Base-by-base conservation (phyloP, 768 basidiomycete genomes). In the Amanita rubescens region DNA sequence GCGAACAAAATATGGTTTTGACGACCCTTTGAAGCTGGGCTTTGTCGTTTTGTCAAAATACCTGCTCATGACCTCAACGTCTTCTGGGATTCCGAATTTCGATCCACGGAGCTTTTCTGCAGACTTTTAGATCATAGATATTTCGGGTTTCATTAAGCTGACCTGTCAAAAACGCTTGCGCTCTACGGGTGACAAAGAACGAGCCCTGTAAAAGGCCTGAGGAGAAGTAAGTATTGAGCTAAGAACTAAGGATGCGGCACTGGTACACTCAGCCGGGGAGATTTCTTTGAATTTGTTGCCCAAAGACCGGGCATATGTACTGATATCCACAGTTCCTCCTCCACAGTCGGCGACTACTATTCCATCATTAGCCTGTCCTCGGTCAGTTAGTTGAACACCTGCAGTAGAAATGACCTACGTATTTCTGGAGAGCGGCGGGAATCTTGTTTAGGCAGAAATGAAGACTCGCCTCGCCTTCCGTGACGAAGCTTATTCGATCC, bases 401-500 rank as follows among this genome's bases (percentile, higher is more conserved):
- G 9, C 19, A 24, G 5, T 30, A 27, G n/a, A 14, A 3, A 24
- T 22, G 22, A 47, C 45, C 8, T 22, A 69, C 68, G 43, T 53
- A 19, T 66, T 49, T 6, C 48, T 58, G 3, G 71, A 65, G 6
- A 6, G 60, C 65, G 3, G 65, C 65, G 4, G 75, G 56, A 2
- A 74, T 68, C 22, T 70, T 71, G 15, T 69, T 64, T 17, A 79
- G 20, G 55, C 77, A 80, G 58, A 71, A 80, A 49, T 81, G 75
- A n/a, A 80, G 60, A 59, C 75, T 75, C 0, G 80, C 80, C 57
- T 82, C 80, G 1, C 79, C 80, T 57, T 81, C 79, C 0, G 78
- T 80, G 8, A 81, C 69, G 45, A 81, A 73, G n/a, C 69, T 74
- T 1, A 81, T 58, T 0, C 75, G 74, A 4, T 62, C 62, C 25